Evolutionary conservation across 805 yeast genomes (phyloP), one percentile per base, ranked within the genome.

Genomic region (Candida wancherniae): DNA sequence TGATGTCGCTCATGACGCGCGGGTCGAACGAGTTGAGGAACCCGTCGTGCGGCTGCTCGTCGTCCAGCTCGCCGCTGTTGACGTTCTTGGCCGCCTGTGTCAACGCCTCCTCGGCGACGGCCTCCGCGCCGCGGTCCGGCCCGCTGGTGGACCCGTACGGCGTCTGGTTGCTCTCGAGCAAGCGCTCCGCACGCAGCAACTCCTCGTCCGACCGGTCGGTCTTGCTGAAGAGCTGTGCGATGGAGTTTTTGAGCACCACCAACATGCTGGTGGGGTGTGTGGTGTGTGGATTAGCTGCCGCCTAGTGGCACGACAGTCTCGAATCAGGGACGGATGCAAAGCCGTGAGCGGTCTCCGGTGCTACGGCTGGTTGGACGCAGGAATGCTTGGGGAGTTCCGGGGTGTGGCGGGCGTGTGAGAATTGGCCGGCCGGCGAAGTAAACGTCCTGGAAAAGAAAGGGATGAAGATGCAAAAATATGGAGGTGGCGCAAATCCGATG

Each of bases 1-100:
- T 86, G 34, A 84, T 71, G 57, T 90, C 97, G 26, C 92, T 80
- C 81, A 90, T 84, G 15, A 88, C 88, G 55, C 98, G 76, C 7
- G 98, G 98, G 53, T 83, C 92, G 31, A 83, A 68, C 26, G 63
- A 71, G 22, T 69, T 70, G 39, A 79, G 66, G 21, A 77, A 47
- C 4, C 68, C 62, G n/a, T 17, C 9, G 11, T 20, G 18, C 17
- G 30, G 36, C 14, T 29, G 34, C 9, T 38, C 44, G 9, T 34
- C 38, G 31, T 31, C 45, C 11, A 53, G 58, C 14, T 49, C 54
- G 10, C 41, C 41, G 30, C 45, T 48, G 23, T 35, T 45, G 19
- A 43, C 44, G 38, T 43, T 36, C 30, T 52, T 55, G 22, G 55
- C 50, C 12, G 66, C 65, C 20, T 50, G 50, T 19, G 51, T 34